Evolutionary conservation across 2,329 filamentous ascomycete species (phyloP).

Genomic region (Dactylonectria macrodidyma): DNA sequence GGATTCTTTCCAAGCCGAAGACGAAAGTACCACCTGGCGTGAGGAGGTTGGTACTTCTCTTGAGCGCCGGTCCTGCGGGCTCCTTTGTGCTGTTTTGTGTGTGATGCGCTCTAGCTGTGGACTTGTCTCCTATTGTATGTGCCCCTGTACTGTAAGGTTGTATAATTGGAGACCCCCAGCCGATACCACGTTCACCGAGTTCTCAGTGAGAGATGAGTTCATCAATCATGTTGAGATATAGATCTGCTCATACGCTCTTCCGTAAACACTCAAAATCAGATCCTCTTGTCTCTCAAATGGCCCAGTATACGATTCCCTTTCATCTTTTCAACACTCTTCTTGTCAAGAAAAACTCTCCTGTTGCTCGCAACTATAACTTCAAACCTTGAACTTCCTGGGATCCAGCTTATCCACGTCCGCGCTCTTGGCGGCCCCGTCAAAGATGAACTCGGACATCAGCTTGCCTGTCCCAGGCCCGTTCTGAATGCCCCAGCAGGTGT

Average conservation of each 20-base stretch:
- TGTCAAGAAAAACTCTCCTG: background rate
- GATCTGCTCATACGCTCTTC: background rate
- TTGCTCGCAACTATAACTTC: slow-evolving; percentile 18
- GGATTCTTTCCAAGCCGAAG: too few relatives aligned
- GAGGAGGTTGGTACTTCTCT: too few relatives aligned
- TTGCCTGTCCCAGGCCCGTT: slow-evolving; percentile 92
- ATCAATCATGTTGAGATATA: background rate
- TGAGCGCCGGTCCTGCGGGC: too few relatives aligned
- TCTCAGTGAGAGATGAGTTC: background rate
- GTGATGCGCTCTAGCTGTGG: too few relatives aligned
- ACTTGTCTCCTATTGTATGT: too few relatives aligned
- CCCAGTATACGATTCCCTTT: background rate
- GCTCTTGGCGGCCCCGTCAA: slow-evolving; percentile 79
- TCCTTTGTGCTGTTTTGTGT: too few relatives aligned
- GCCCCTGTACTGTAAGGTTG: too few relatives aligned
- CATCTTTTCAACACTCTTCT: background rate
- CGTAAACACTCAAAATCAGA: background rate
- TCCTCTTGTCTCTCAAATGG: background rate
- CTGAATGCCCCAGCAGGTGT: slow-evolving; percentile 99
- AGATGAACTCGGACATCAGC: slow-evolving; percentile 83
- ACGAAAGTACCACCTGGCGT: too few relatives aligned
- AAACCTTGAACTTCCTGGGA: slow-evolving; percentile 74
- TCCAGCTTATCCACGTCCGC: slow-evolving; percentile 77
- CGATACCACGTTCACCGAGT: background rate
- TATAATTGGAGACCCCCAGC: too few relatives aligned